Conservation (phyloP, 106 monocot genomes). For the Agapanthus africanus region DNA sequence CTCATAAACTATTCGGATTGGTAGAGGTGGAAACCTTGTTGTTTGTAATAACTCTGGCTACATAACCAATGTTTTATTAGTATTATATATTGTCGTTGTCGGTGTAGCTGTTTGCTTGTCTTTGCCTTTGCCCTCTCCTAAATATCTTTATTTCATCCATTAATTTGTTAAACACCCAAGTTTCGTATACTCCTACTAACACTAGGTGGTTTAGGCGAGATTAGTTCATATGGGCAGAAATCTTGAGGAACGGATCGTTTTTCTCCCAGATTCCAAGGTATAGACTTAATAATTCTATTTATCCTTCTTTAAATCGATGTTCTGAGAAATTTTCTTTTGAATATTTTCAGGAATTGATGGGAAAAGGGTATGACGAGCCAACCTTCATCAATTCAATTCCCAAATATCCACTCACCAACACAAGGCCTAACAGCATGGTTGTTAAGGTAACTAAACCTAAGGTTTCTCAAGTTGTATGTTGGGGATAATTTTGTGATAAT, state of each 20-base stretch:
- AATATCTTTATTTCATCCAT: neutral
- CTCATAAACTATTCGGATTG: neutral
- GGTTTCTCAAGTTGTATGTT: too few species aligned
- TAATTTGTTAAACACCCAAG: neutral
- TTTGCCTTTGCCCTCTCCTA: constrained; percentile 1
- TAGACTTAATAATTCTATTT: neutral
- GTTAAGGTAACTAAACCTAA: constrained; percentile 38
- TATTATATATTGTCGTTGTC: constrained; percentile 9
- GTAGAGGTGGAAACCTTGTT: constrained; percentile 8
- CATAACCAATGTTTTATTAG: constrained; percentile 12
- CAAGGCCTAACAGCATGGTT: constrained; percentile 57
- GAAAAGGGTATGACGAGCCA: constrained; percentile 10
- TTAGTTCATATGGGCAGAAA: constrained; percentile 26
- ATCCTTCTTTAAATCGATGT: neutral
- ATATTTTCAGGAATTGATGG: constrained; percentile 13
- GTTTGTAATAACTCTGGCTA: neutral
- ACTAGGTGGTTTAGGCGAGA: neutral
- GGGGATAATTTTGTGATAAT: too few species aligned
- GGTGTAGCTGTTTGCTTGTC: constrained; percentile 6
- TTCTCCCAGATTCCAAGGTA: constrained; percentile 24
- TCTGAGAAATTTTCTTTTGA: neutral
- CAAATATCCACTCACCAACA: constrained; percentile 17
- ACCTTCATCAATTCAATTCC: constrained; percentile 12
- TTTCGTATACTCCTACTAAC: neutral
- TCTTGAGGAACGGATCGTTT: constrained; percentile 14